A percentile compares a stretch with the other conserved stretches of the same genome.
Conservation (phyloP, 108 stramenopile genomes). For the Skeletonema grethae region DNA sequence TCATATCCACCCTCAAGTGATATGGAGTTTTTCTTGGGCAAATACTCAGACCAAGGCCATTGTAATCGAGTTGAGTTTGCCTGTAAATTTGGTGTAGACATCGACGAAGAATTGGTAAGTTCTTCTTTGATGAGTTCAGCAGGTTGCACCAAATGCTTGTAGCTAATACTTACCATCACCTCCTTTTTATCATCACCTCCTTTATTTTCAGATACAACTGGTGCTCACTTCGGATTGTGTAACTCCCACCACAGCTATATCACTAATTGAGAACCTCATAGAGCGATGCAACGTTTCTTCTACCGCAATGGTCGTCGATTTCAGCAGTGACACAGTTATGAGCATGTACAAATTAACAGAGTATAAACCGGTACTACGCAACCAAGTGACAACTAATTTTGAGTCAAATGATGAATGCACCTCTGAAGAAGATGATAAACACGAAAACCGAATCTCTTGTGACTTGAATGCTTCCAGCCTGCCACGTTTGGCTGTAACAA, state of each 20-base stretch:
- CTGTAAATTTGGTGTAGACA: constrained; percentile 51
- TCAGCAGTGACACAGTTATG: constrained; percentile 37
- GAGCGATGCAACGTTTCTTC: constrained; percentile 49
- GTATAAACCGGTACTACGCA: constrained; percentile 43
- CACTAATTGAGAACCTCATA: constrained; percentile 60
- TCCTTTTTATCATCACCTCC: background rate
- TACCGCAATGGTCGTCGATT: constrained; percentile 7
- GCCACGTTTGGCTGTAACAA: constrained; percentile 57
- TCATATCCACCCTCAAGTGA: constrained; percentile 44
- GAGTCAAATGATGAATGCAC: background rate
- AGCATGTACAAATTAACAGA: constrained; percentile 64
- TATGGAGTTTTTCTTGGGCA: constrained; percentile 40
- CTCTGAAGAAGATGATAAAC: constrained; percentile 4
- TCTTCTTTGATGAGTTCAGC: background rate
- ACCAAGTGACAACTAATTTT: background rate
- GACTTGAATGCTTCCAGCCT: constrained; percentile 7
- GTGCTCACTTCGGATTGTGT: constrained; percentile 42
- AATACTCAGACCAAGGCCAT: constrained; percentile 31
- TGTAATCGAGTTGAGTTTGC: constrained; percentile 45
- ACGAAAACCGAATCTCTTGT: background rate
- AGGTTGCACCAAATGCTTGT: background rate
- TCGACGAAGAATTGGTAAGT: constrained; percentile 67
- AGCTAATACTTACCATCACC: background rate
- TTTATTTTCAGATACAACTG: constrained; percentile 27
- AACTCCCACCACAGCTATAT: constrained; percentile 41